Evolutionary conservation across 2,329 filamentous ascomycete genomes (phyloP).

Genomic region (Sordariomycetes sp.): DNA sequence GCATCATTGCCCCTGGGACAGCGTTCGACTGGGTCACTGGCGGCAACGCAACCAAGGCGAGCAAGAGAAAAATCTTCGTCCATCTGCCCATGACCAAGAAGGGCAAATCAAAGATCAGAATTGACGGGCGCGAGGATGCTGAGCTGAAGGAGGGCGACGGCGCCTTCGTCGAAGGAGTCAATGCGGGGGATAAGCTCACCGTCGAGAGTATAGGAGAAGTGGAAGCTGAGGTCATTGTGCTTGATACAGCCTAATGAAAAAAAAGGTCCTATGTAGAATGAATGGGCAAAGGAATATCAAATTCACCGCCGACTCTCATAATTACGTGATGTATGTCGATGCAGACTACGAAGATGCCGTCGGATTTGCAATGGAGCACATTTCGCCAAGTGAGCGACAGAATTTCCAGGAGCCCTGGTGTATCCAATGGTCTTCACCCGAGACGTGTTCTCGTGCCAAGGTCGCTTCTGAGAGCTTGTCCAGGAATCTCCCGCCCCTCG

Average conservation of each 20-base stretch:
- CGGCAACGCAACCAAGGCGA: slow-evolving; percentile 37
- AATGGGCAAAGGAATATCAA: too few species aligned
- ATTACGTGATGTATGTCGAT: too few species aligned
- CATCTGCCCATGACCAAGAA: slow-evolving; percentile 75
- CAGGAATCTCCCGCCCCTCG: too few species aligned
- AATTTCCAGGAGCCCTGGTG: too few species aligned
- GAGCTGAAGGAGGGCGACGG: slow-evolving; percentile 69
- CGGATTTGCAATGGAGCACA: too few species aligned
- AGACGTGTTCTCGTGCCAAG: too few species aligned
- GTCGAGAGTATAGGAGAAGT: slow-evolving; percentile 60
- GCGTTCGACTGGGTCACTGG: slow-evolving; percentile 66
- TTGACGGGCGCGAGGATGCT: slow-evolving; percentile 57
- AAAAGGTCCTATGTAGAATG: too few species aligned
- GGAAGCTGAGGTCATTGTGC: slow-evolving; percentile 60
- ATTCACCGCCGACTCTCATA: too few species aligned
- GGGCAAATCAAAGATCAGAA: slow-evolving; percentile 62
- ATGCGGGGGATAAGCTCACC: slow-evolving; percentile 52
- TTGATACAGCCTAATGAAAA: slow-evolving; percentile 52
- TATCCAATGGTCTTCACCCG: too few species aligned
- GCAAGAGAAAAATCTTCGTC: slow-evolving; percentile 65
- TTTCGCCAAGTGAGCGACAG: too few species aligned
- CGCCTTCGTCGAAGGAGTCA: slow-evolving; percentile 60
- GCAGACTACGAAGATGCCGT: too few species aligned
- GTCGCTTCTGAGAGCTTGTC: too few species aligned
- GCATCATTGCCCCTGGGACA: slow-evolving; percentile 56